A percentile compares a stretch with the other conserved stretches of the same genome.
These are phyloP conservation scores for Umbelopsis ramanniana DNA, from an alignment of 192 early-diverging fungal genomes.

Conservation along the genomic window DNA sequence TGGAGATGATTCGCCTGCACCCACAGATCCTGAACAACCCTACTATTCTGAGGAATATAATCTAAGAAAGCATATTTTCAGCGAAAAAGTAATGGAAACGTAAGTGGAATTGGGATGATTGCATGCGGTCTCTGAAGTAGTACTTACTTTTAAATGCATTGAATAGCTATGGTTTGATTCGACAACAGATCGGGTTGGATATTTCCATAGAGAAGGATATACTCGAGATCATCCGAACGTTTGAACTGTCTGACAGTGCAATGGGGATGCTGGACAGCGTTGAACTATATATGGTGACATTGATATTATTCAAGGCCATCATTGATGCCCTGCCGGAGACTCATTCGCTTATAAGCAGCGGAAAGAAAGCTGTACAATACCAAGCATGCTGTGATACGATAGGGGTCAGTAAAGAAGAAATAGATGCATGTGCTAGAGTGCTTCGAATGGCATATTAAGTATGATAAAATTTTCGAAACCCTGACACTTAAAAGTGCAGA, in stretches of 20 bases:
- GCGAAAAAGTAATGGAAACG: slow-evolving; percentile 46
- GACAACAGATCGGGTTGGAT: slow-evolving; percentile 30
- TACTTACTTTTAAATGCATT: background rate
- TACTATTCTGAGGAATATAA: slow-evolving; percentile 19
- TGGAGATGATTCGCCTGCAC: background rate
- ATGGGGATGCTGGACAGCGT: slow-evolving; percentile 34
- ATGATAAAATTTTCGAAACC: too few relatives aligned
- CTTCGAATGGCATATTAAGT: slow-evolving; percentile 17
- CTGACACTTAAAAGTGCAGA: too few relatives aligned
- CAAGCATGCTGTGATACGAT: slow-evolving; percentile 38
- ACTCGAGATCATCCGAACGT: slow-evolving; percentile 40
- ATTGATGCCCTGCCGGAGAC: slow-evolving; percentile 12
- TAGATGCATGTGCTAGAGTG: slow-evolving; percentile 47
- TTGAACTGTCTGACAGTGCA: slow-evolving; percentile 34
- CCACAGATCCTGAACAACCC: background rate
- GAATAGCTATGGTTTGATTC: slow-evolving; percentile 35
- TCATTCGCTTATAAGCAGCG: slow-evolving; percentile 11
- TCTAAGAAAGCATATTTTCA: slow-evolving; percentile 44
- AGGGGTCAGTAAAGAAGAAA: slow-evolving; percentile 40
- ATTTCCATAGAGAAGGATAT: slow-evolving; percentile 41
- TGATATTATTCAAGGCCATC: slow-evolving; percentile 40
- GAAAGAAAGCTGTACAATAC: slow-evolving; percentile 25
- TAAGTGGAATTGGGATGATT: slow-evolving; percentile 6
- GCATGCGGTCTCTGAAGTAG: too few relatives aligned
- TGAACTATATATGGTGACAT: slow-evolving; percentile 45